phyloP scores from a whole-genome alignment of 108 stramenopile species.

The Fistulifera solaris region DNA sequence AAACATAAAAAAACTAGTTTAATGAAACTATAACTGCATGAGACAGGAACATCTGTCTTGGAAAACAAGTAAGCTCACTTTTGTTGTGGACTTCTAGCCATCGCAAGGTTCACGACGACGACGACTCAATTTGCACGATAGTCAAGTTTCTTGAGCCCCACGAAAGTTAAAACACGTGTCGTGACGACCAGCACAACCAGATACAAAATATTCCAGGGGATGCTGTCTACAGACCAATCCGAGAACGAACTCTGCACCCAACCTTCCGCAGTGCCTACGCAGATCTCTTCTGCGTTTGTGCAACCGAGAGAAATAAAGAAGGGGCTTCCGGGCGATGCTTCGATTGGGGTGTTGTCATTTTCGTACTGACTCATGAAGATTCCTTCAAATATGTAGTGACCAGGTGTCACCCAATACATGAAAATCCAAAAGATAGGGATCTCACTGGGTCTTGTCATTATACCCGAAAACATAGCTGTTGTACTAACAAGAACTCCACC shows the following conservation, averaged over 20 bases:
- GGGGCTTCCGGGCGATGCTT: slow-evolving; percentile 28
- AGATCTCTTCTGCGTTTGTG: slow-evolving; percentile 2
- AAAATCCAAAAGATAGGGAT: slow-evolving; percentile 41
- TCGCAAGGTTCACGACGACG: too few relatives aligned
- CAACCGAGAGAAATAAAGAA: slow-evolving; percentile 32
- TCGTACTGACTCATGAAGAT: slow-evolving; percentile 45
- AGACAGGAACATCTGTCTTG: too few relatives aligned
- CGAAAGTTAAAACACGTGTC: slow-evolving; percentile 28
- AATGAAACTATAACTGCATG: too few relatives aligned
- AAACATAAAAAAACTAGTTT: too few relatives aligned
- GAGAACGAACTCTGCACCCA: slow-evolving; percentile 49
- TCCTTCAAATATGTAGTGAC: slow-evolving; percentile 72
- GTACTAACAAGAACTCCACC: slow-evolving; percentile 34
- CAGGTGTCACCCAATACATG: slow-evolving; percentile 61
- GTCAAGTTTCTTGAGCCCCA: slow-evolving; percentile 38
- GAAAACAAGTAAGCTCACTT: too few relatives aligned
- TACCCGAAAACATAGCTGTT: slow-evolving; percentile 46
- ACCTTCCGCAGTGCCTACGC: slow-evolving; percentile 51
- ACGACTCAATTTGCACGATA: slow-evolving; percentile 29
- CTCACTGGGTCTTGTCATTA: slow-evolving; percentile 44
- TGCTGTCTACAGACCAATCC: slow-evolving; percentile 31
- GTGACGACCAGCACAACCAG: slow-evolving; percentile 28
- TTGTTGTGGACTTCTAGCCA: too few relatives aligned
- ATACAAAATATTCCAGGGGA: slow-evolving; percentile 39
- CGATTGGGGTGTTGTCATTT: slow-evolving; percentile 42